Conservation (phyloP, 108 stramenopile genomes). For the Nitzschia inconspicua region DNA sequence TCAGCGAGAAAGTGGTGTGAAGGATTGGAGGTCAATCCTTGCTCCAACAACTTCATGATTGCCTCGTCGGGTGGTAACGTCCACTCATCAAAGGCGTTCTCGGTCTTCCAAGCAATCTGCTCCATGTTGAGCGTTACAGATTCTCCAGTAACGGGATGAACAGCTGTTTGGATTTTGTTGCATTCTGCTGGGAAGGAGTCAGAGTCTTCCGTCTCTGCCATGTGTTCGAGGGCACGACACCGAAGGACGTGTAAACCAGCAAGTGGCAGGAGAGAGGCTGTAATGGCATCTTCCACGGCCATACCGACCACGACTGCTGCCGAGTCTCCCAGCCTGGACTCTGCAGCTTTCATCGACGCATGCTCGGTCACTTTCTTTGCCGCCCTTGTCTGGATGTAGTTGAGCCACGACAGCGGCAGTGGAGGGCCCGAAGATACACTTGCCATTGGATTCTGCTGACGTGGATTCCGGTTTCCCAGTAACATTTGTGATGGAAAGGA, state of each 20-base stretch:
- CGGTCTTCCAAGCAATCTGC: not conserved
- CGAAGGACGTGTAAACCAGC: conserved; percentile 53
- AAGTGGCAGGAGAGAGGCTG: conserved; percentile 48
- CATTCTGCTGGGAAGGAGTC: not conserved
- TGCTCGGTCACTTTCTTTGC: not conserved
- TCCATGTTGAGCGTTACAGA: conserved; percentile 1
- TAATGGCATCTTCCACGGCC: conserved; percentile 60
- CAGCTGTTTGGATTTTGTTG: not conserved
- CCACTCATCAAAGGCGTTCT: conserved; percentile 36
- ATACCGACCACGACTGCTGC: conserved; percentile 58
- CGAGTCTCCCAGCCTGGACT: conserved; percentile 35
- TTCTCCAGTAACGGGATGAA: conserved; percentile 18
- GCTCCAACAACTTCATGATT: conserved; percentile 21
- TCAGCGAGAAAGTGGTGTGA: not conserved
- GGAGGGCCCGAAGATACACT: conserved; percentile 1
- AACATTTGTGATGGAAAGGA: too few relatives aligned
- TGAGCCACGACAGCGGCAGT: conserved; percentile 17
- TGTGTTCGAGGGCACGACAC: conserved; percentile 38
- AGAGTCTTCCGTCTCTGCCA: not conserved
- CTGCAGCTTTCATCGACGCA: not conserved
- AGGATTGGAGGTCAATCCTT: conserved; percentile 12
- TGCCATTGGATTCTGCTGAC: conserved; percentile 18
- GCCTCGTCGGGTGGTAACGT: conserved; percentile 63
- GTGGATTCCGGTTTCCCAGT: too few relatives aligned
- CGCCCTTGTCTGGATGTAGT: conserved; percentile 10